Conservation (phyloP, 192 early-diverging fungal species). For the Thoreauomyces humboldtii region DNA sequence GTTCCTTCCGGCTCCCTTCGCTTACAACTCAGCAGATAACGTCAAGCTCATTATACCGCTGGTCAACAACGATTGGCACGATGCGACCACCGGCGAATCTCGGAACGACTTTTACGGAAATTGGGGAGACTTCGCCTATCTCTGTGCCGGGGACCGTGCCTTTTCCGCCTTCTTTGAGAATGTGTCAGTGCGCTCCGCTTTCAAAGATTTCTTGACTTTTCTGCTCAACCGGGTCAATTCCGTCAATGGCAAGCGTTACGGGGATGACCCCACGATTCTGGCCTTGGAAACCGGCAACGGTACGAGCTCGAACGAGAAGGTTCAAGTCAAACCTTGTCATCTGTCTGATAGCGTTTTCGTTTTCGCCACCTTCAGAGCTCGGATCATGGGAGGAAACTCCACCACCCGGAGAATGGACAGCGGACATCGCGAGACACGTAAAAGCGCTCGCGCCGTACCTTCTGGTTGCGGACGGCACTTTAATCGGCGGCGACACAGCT, state of each 20-base stretch:
- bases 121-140: conserved; percentile 10
- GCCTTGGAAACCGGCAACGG: conserved; percentile 40
- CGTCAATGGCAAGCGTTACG: conserved; percentile 23
- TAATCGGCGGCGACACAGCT: background rate
- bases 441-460: conserved; percentile 14
- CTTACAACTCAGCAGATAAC: background rate
- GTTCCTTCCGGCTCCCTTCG: too few relatives aligned
- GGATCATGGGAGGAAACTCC: conserved; percentile 10
- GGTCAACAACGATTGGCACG: conserved; percentile 16
- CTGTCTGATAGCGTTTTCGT: background rate
- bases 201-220: conserved; percentile 24
- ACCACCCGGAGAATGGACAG: conserved; percentile 36
- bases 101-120: background rate
- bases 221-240: conserved; percentile 33
- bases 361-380: too few relatives aligned
- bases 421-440: conserved; percentile 11
- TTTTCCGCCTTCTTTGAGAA: conserved; percentile 10
- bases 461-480: conserved; percentile 37
- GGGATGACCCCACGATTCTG: conserved; percentile 34
- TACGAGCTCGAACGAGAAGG: conserved; percentile 17
- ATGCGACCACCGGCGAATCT: background rate
- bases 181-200: background rate
- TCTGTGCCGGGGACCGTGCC: conserved; percentile 2
- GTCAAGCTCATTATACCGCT: conserved; percentile 14
- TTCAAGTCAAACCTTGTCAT: background rate